phyloP scores from a whole-genome alignment of 805 yeast genomes.

The Lipomyces yamanashiensis region DNA sequence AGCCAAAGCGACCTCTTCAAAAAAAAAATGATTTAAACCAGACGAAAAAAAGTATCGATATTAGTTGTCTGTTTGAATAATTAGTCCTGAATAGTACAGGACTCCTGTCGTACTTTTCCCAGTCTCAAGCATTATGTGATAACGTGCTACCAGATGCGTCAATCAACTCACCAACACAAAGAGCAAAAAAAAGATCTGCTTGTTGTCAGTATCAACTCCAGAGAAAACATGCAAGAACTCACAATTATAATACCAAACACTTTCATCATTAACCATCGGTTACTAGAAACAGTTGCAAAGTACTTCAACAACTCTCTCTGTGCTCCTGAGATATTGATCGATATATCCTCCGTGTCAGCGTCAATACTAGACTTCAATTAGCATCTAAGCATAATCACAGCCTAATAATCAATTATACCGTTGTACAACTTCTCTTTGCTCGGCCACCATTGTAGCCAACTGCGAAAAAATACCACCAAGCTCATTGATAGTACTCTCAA shows the following conservation, averaged over 20 bases:
- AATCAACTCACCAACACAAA: slow-evolving; percentile 40
- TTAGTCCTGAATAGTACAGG: too few relatives aligned
- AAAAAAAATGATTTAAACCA: too few relatives aligned
- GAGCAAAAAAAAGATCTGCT: slow-evolving; percentile 36
- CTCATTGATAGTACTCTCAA: slow-evolving; percentile 95
- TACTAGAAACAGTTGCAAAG: slow-evolving; percentile 82
- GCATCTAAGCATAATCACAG: neutral
- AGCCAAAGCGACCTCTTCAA: too few relatives aligned
- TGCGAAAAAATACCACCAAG: slow-evolving; percentile 94
- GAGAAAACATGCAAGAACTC: slow-evolving; percentile 47
- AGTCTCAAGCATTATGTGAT: too few relatives aligned
- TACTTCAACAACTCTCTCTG: slow-evolving; percentile 91
- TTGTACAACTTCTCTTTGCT: slow-evolving; percentile 95
- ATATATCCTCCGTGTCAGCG: slow-evolving; percentile 90
- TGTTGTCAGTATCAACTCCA: neutral
- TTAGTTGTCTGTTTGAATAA: too few relatives aligned
- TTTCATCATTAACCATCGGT: slow-evolving; percentile 89
- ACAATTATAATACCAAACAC: slow-evolving; percentile 84
- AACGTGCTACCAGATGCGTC: neutral
- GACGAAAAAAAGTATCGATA: too few relatives aligned
- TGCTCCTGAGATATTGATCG: slow-evolving; percentile 88
- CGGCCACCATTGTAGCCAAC: slow-evolving; percentile 95
- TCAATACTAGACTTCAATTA: slow-evolving; percentile 59
- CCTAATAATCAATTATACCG: slow-evolving; percentile 45
- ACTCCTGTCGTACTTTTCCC: too few relatives aligned